Percentiles rank a stretch among this genome's conserved stretches.
phyloP scores from a whole-genome alignment of 257 asterid genomes.

The Nyctanthes arbortristis region DNA sequence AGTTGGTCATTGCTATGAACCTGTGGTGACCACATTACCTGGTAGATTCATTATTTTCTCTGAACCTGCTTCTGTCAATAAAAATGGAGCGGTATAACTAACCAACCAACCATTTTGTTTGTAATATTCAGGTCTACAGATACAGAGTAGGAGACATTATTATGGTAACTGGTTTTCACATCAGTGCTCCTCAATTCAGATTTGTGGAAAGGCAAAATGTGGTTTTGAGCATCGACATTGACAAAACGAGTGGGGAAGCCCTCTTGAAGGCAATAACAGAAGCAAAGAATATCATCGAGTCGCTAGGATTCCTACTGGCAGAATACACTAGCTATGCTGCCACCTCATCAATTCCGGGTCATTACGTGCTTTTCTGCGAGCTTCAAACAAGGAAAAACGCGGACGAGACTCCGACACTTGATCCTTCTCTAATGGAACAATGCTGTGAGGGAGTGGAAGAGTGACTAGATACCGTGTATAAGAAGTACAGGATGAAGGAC shows the following conservation, averaged over 20 bases:
- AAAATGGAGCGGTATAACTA: too few relatives aligned
- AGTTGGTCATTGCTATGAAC: slow-evolving; percentile 80
- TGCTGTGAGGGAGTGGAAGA: slow-evolving; percentile 83
- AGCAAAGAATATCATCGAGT: slow-evolving; percentile 49
- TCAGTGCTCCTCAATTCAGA: slow-evolving; percentile 88
- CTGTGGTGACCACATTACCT: slow-evolving; percentile 90
- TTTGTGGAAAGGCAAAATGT: slow-evolving; percentile 74
- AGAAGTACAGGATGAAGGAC: slow-evolving; percentile 62
- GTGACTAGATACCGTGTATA: slow-evolving; percentile 72
- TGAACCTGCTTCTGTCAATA: too few relatives aligned
- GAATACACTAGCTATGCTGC: slow-evolving; percentile 92
- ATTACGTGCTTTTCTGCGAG: slow-evolving; percentile 86
- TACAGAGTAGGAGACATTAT: slow-evolving; percentile 90
- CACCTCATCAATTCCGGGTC: slow-evolving; percentile 67
- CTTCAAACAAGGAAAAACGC: slow-evolving; percentile 41
- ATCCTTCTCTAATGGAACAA: not conserved
- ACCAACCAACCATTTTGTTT: too few relatives aligned
- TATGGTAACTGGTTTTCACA: slow-evolving; percentile 86
- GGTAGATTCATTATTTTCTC: slow-evolving; percentile 48
- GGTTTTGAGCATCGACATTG: slow-evolving; percentile 79
- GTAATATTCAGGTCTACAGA: slow-evolving; percentile 78
- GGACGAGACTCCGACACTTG: slow-evolving; percentile 23
- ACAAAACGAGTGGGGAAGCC: slow-evolving; percentile 90
- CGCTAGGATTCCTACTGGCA: slow-evolving; percentile 55
- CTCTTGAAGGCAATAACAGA: slow-evolving; percentile 72